Evolutionary conservation across 2,329 filamentous ascomycete species (phyloP), one percentile per base, ranked within the genome.

Genomic region (Alternaria panax): DNA sequence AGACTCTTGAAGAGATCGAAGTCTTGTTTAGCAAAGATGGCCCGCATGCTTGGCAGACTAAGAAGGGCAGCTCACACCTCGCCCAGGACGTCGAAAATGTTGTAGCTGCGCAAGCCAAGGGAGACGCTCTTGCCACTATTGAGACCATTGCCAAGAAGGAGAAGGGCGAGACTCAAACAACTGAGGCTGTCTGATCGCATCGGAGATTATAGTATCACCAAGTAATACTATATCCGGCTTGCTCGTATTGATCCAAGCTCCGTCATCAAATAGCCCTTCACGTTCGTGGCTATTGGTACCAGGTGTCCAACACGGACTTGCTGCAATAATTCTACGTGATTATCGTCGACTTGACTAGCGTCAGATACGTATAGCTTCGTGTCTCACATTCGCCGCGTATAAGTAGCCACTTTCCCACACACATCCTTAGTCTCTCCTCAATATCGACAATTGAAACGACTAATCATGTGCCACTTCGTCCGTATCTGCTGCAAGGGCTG

Each of bases 1-100:
- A 88, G 78, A 90, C 89, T 0, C 85, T 93, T 1, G 91, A 93
- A 73, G 90, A 93, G 71, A 88, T 92, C 77, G 90, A 91, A 63
- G 85, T 86, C 9, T 87, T 93, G 62, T 93, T 93, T 72, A 57
- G 57, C 22, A 82, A 79, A 42, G 71, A 73, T 3, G 86, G 85
- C 0, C 72, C 81, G 2, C 85, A 84, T 2, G 85, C 88, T 4
- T 90, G 88, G 88, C 84, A 82, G 73, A 81, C 77, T 3, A 68
- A 66, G 56, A 71, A 71, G 5, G 72, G 74, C 24, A 60, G 57
- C 24, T 48, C 45, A 1, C 41, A 60, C 45, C 60, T 80, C 6
- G 73, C 77, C 27, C 61, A 59, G 6, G 64, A 75, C 25, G 61
- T 72, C 8, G 59, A 69, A n/a, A 65, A 63, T 8, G 66, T 75